Evolutionary conservation across 495 filamentous ascomycete species (phyloP), one percentile per base, ranked within the genome.

Genomic region (Sabuloglossum arenarium): DNA sequence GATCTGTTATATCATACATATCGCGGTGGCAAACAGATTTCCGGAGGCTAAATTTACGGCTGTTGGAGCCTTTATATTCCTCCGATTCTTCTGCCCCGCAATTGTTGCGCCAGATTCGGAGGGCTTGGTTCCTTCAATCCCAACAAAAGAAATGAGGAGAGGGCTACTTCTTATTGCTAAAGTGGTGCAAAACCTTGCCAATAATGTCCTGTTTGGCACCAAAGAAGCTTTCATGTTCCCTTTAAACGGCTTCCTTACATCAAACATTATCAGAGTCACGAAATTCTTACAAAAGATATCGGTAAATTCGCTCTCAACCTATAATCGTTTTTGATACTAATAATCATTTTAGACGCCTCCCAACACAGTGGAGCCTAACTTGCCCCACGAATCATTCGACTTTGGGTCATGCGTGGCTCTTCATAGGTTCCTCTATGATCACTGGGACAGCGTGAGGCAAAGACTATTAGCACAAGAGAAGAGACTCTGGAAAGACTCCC

Each of bases 201-300:
- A 83, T 58, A 83, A 83, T 60, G 79, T 83, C 30, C 68, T 81
- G 1, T 82, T 83, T 56, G 79, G 79, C n/a, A 76, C 76, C 28
- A 83, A 83, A 63, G 79, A 83, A 62, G 74, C 78, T 12, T 83
- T 77, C 61, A 83, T 83, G 79, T 76, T 75, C 58, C 79, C 79
- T 9, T 64, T 83, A 16, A 81, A 82, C 59, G 74, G 78, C 60
- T 82, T 83, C 60, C 64, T 83, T 30, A 75, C 75, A 0, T 69
- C 77, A 54, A 78, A 83, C 58, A 81, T 83, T 37, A 80, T 77
- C 61, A 68, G 69, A 31, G 75, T 82, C 10, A 82, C 78, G 10
- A 73, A 74, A 1, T 83, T 83, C 58, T 63, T 83, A 24, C 63
- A 76, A 30, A 75, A 83, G 60, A 81, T 82, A 42, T 81, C 78